Conservation (phyloP, 2,329 filamentous ascomycete genomes). For the Ophiostoma fasciatum region DNA sequence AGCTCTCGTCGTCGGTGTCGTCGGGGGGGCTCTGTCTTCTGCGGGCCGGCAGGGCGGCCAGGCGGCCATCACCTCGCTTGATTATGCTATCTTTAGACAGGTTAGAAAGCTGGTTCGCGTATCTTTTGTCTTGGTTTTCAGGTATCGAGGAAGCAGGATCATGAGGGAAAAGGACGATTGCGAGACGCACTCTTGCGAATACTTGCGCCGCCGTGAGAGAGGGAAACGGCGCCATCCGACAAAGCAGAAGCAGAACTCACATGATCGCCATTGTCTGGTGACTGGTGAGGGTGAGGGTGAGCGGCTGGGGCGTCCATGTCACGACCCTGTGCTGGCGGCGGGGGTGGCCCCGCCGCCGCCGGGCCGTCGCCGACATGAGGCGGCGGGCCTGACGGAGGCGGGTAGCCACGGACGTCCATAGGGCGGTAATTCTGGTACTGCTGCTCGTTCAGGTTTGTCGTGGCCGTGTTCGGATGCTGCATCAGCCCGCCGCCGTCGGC, state of each 20-base stretch:
- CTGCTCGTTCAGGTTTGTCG: constrained; percentile 19
- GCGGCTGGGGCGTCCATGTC: too few relatives aligned
- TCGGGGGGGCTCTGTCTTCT: too few relatives aligned
- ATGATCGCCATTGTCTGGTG: constrained; percentile 8
- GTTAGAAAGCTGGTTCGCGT: too few relatives aligned
- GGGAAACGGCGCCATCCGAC: constrained; percentile 1
- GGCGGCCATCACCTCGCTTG: too few relatives aligned
- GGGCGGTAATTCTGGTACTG: constrained; percentile 26
- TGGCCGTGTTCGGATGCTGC: constrained; percentile 22
- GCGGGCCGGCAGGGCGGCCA: too few relatives aligned
- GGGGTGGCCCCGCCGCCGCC: background rate
- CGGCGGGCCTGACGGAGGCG: constrained; percentile 13
- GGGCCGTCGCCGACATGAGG: background rate
- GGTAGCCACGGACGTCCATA: constrained; percentile 26
- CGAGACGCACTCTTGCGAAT: constrained; percentile 10
- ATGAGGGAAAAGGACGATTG: too few relatives aligned
- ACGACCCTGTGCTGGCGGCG: too few relatives aligned
- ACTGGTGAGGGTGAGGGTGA: background rate
- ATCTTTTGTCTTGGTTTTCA: too few relatives aligned
- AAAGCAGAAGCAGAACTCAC: constrained; percentile 11
- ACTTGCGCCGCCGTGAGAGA: constrained; percentile 1
- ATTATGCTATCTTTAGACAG: too few relatives aligned
- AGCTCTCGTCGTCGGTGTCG: constrained; percentile 14
- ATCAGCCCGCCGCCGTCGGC: constrained; percentile 15
- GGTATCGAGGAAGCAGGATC: too few relatives aligned